Conservation (phyloP, 257 asterid species). For the Salvia hispanica region DNA sequence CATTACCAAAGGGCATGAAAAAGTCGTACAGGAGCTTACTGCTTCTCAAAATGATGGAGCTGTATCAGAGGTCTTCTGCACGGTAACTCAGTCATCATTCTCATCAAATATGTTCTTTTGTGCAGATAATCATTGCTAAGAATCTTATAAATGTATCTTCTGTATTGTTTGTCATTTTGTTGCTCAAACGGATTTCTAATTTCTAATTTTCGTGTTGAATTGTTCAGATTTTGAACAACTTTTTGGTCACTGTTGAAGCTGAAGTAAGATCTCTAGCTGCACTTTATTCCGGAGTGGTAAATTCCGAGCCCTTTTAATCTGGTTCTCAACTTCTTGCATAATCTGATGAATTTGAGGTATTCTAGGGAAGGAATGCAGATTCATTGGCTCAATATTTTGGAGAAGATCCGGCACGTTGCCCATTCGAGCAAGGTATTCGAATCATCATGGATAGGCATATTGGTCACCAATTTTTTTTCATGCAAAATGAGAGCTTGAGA, state of each 20-base stretch:
- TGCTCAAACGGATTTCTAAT: not conserved
- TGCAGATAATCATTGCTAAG: too few species aligned
- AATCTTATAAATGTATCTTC: too few species aligned
- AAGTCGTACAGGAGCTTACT: conserved; percentile 63
- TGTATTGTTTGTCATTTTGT: not conserved
- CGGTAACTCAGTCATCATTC: too few species aligned
- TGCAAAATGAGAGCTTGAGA: conserved; percentile 12
- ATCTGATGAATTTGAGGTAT: conserved; percentile 27
- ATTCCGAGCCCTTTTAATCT: conserved; percentile 15
- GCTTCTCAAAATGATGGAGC: conserved; percentile 75
- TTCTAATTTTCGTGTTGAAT: conserved; percentile 22
- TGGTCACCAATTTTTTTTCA: not conserved
- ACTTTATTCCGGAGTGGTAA: conserved; percentile 80
- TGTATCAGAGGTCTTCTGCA: conserved; percentile 62
- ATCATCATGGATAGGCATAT: not conserved
- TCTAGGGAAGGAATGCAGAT: conserved; percentile 66
- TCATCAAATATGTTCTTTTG: not conserved
- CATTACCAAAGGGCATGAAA: conserved; percentile 72
- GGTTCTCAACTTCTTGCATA: not conserved
- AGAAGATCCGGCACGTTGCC: conserved; percentile 75
- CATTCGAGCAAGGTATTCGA: conserved; percentile 68
- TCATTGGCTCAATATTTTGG: conserved; percentile 65
- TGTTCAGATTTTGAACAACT: conserved; percentile 63
- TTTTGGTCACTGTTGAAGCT: conserved; percentile 61
- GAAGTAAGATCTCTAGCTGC: conserved; percentile 76